Evolutionary conservation across 1,284 basidiomycete species (phyloP).

Genomic region (Inonotus hispidus): DNA sequence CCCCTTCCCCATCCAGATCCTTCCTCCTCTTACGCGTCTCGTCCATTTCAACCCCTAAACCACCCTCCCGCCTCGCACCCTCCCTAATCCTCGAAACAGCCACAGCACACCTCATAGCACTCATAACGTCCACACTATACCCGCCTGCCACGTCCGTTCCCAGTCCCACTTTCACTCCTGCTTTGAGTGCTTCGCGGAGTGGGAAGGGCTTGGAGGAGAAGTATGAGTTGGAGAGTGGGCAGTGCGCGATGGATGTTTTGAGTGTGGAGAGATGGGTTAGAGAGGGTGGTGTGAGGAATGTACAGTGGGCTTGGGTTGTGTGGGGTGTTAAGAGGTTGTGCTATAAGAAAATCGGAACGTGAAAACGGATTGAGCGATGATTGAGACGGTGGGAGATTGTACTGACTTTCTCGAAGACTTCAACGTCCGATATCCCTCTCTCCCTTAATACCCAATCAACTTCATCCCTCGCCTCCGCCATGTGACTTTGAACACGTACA

Average conservation of each 20-base stretch:
- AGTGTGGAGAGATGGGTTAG: conserved; percentile 45
- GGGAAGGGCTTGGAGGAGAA: conserved; percentile 73
- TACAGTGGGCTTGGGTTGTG: conserved; percentile 83
- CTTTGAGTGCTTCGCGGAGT: conserved; percentile 65
- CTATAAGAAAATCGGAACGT: conserved; percentile 30
- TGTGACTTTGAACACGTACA: conserved; percentile 65
- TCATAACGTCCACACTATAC: conserved; percentile 73
- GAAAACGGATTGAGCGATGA: too few relatives aligned
- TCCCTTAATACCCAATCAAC: conserved; percentile 62
- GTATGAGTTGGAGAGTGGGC: conserved; percentile 81
- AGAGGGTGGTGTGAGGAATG: conserved; percentile 53
- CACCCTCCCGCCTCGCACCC: conserved; percentile 38
- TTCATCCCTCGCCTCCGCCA: conserved; percentile 71
- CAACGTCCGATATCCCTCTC: conserved; percentile 61
- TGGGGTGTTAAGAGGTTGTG: conserved; percentile 51
- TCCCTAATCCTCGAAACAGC: conserved; percentile 68
- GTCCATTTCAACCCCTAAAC: background rate
- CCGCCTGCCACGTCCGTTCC: conserved; percentile 85
- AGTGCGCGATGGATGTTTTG: conserved; percentile 71
- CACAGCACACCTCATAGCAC: conserved; percentile 73
- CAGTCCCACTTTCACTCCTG: conserved; percentile 63
- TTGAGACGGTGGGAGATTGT: too few relatives aligned
- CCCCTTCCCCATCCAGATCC: background rate
- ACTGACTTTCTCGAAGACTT: conserved; percentile 63
- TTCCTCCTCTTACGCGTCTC: background rate